Evolutionary conservation across 768 basidiomycete species (phyloP), one percentile per base, ranked within the genome.

Genomic region (Termitomyces sp.): DNA sequence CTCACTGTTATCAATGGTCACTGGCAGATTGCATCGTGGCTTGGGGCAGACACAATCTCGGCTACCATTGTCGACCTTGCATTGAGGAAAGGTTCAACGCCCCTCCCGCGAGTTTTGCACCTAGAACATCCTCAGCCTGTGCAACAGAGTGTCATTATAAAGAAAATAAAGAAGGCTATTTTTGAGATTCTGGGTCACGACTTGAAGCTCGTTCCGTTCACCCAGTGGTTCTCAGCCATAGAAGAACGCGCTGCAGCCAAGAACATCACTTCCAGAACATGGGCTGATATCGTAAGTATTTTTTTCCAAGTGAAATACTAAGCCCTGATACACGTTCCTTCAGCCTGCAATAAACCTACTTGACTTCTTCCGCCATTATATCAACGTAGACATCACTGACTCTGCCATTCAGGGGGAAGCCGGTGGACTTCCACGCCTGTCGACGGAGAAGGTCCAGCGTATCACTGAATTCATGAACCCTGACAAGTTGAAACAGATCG

Each of bases 101-200:
- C 62, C 1, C 30, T 64, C 5, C 58, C 59, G 19, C 17, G 9
- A 22, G 64, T 53, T 3, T 51, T 68, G 34, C 70, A 74, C 32
- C 17, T 74, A 26, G 66, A 71, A 6, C 71, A 72, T 50, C 70
- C 69, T 0, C 65, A 60, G 2, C 71, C 74, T 12, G 52, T 30
- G 30, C 30, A 32, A 32, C 30, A 32, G 30, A 32, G 9, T 10
- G 30, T 32, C n/a, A 30, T 46, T 8, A 46, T 32, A 17, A 44
- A 2, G 4, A 44, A 41, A 15, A 41, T 55, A 19, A 37, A 17
- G 14, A 45, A 40, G 19, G 56, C 51, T 14, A 26, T 57, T 11
- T 6, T 10, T 19, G 53, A 52, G 1, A 34, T 54, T 9, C 4
- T 46, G 11, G 45, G 45, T n/a, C 49, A 24, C 7, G 34, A 51